Evolutionary conservation across 306 rosid species (phyloP).

Genomic region (Trifolium subterraneum): DNA sequence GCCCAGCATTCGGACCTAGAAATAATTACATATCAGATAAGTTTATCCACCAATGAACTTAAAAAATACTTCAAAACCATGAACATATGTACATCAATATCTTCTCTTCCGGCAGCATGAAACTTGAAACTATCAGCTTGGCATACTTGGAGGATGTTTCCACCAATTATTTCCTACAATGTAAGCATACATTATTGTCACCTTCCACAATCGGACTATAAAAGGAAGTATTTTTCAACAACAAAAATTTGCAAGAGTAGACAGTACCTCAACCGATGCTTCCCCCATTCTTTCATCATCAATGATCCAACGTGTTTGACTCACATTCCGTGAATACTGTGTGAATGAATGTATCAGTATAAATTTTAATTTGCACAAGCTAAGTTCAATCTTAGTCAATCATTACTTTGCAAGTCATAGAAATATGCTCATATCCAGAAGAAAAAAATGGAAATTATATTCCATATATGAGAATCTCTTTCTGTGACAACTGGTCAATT

Average conservation of each 20-base stretch:
- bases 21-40: conserved; percentile 40
- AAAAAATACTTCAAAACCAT: conserved; percentile 30
- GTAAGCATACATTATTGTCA: conserved; percentile 42
- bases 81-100: conserved; percentile 73
- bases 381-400: conserved; percentile 32
- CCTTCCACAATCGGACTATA: conserved; percentile 36
- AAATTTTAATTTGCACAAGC: conserved; percentile 38
- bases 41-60: conserved; percentile 29
- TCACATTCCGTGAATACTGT: conserved; percentile 94
- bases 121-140: conserved; percentile 84
- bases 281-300: conserved; percentile 98
- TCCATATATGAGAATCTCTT: neutral
- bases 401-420: conserved; percentile 30
- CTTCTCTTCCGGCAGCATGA: conserved; percentile 99
- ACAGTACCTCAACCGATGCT: conserved; percentile 89
- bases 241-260: conserved; percentile 24
- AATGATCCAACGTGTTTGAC: conserved; percentile 94
- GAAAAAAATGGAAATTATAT: conserved; percentile 17
- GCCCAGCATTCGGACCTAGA: conserved; percentile 94
- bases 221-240: conserved; percentile 31
- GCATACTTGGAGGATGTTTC: conserved; percentile 68
- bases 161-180: conserved; percentile 80
- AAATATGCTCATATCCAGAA: conserved; percentile 18
- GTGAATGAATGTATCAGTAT: conserved; percentile 37
- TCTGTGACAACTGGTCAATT: conserved; percentile 5